Evolutionary conservation across 73 alveolate genomes (phyloP).

Genomic region (Urostyla sp.): DNA sequence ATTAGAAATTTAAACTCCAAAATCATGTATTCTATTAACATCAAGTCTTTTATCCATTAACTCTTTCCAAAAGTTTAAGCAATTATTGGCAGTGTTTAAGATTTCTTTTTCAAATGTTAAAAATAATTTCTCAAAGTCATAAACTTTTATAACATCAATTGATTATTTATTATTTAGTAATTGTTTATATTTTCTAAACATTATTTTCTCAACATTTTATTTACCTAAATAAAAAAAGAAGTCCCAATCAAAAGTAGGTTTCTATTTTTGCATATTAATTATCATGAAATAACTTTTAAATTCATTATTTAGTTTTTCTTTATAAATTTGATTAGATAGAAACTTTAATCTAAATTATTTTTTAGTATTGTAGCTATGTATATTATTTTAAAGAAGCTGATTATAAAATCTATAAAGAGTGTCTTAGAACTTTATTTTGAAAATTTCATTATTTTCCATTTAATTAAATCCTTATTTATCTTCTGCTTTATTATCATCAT

Average conservation of each 20-base stretch:
- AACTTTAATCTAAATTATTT: background rate
- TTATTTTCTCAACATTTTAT: conserved; percentile 12
- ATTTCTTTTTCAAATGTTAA: conserved; percentile 12
- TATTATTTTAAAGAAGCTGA: background rate
- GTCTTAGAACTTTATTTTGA: background rate
- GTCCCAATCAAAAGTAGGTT: conserved; percentile 38
- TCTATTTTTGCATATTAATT: background rate
- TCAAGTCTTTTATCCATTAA: conserved; percentile 25
- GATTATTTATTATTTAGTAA: conserved; percentile 1
- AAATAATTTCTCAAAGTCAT: conserved; percentile 27
- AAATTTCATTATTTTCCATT: background rate
- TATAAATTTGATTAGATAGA: background rate
- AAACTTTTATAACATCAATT: conserved; percentile 13
- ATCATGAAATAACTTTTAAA: conserved; percentile 4
- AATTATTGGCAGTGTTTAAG: conserved; percentile 23
- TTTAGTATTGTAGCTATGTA: background rate
- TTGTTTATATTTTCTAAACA: background rate
- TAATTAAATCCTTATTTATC: background rate
- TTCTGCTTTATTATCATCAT: background rate
- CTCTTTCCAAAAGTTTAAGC: conserved; percentile 60
- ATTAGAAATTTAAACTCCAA: conserved; percentile 47
- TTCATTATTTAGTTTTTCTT: conserved; percentile 24
- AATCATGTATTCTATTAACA: conserved; percentile 48
- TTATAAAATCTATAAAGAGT: background rate
- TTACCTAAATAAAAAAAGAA: conserved; percentile 12